Conservation (phyloP, 2,329 filamentous ascomycete genomes). For the Raffaelea arxii region DNA sequence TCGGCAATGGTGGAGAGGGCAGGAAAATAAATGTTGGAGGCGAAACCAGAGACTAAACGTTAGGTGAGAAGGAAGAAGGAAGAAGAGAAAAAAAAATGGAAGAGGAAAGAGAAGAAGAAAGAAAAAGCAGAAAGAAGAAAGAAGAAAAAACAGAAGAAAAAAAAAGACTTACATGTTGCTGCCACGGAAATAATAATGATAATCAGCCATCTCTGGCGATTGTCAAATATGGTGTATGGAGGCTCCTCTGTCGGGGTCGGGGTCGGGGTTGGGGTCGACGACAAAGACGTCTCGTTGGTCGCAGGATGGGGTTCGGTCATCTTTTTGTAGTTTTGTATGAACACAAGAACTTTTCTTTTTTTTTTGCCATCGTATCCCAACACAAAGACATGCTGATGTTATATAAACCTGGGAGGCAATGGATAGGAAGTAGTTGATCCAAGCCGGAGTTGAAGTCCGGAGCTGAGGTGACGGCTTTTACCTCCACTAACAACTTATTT, state of each 20-base stretch:
- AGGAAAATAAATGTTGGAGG: slow-evolving; percentile 47
- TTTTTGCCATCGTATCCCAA: no score
- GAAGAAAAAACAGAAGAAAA: neutral
- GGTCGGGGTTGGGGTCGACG: neutral
- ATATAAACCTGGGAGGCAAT: neutral
- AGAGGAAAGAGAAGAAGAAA: neutral
- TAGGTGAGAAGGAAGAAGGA: neutral
- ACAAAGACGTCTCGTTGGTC: neutral
- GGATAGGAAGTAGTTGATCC: neutral
- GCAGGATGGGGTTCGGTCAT: no score
- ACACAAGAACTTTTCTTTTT: no score
- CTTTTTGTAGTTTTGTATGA: no score
- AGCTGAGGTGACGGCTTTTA: neutral
- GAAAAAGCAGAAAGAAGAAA: neutral
- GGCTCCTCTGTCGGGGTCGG: slow-evolving; percentile 11
- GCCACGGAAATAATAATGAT: slow-evolving; percentile 36
- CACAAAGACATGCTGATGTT: neutral
- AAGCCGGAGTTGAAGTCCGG: neutral
- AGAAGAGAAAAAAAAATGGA: neutral
- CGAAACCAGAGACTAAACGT: slow-evolving; percentile 46
- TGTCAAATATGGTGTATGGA: slow-evolving; percentile 42
- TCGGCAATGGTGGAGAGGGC: slow-evolving; percentile 28
- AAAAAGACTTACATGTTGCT: slow-evolving; percentile 33
- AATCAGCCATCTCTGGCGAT: slow-evolving; percentile 36
- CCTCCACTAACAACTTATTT: no score